Conservation (phyloP, 2,329 filamentous ascomycete genomes). For the Epichloe uncinata region DNA sequence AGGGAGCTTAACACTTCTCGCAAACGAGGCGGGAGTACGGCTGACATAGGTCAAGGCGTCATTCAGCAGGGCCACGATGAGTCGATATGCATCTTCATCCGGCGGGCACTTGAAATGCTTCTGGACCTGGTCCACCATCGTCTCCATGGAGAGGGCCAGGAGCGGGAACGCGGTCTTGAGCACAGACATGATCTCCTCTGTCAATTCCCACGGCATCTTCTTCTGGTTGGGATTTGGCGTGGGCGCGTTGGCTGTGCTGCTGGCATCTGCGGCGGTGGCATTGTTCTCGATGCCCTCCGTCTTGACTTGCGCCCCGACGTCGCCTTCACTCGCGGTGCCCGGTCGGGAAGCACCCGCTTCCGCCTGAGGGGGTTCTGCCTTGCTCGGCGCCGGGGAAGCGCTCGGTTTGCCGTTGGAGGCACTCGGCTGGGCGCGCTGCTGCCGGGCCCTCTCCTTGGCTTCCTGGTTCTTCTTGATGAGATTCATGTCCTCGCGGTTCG, state of each 20-base stretch:
- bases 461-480: slow-evolving; percentile 83
- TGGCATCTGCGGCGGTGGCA: slow-evolving; percentile 9
- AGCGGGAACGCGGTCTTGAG: slow-evolving; percentile 96
- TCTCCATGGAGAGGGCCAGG: slow-evolving; percentile 94
- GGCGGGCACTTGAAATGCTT: slow-evolving; percentile 99
- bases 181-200: slow-evolving; percentile 87
- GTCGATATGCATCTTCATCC: slow-evolving; percentile 91
- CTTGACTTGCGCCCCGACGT: slow-evolving; percentile 27
- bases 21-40: slow-evolving; percentile 73
- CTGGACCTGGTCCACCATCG: slow-evolving; percentile 97
- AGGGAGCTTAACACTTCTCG: slow-evolving; percentile 82
- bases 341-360: slow-evolving; percentile 31
- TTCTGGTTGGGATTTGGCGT: slow-evolving; percentile 28
- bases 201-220: slow-evolving; percentile 91
- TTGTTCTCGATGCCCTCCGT: slow-evolving; percentile 27
- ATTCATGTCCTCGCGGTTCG: slow-evolving; percentile 85
- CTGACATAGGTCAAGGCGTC: slow-evolving; percentile 89
- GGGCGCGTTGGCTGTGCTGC: slow-evolving; percentile 16
- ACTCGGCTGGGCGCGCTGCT: slow-evolving; percentile 33
- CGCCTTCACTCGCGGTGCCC: slow-evolving; percentile 37
- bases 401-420: slow-evolving; percentile 31
- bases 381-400: slow-evolving; percentile 35
- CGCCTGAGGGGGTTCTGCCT: slow-evolving; percentile 33
- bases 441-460: slow-evolving; percentile 50
- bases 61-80: slow-evolving; percentile 95